Conservation (phyloP, 139 green algal species). For the Chlamydomonas incerta region DNA sequence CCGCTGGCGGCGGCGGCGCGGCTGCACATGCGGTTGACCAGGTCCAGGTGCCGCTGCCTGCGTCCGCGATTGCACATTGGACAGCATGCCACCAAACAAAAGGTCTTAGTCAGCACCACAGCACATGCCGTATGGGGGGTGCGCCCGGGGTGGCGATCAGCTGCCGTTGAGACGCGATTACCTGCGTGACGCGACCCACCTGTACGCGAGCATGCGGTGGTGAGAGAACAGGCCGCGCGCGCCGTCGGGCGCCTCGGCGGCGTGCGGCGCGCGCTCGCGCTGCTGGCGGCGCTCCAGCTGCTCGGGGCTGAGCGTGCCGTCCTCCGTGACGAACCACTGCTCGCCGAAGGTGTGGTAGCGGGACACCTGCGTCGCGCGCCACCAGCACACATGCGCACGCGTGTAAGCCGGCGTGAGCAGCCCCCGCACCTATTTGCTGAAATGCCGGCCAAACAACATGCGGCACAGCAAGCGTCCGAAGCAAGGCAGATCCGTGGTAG, state of each 20-base stretch:
- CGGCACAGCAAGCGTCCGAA: background rate
- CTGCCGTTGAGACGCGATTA: no score
- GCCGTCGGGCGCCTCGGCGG: background rate
- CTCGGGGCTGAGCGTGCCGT: slow-evolving; percentile 21
- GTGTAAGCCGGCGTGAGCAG: no score
- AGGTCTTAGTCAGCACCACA: no score
- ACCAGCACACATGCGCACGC: no score
- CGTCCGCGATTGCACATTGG: no score
- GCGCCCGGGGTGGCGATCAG: no score
- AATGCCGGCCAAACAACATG: background rate
- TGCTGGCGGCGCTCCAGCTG: background rate
- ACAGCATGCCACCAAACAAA: no score
- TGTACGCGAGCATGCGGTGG: slow-evolving; percentile 41
- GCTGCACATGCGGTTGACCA: background rate
- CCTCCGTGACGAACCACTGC: slow-evolving; percentile 39
- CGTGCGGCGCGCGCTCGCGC: background rate
- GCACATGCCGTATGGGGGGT: no score
- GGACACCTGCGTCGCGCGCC: slow-evolving; percentile 30
- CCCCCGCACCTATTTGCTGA: no score
- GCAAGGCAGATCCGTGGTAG: no score
- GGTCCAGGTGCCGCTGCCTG: background rate
- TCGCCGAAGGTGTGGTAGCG: slow-evolving; percentile 50
- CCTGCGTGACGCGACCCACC: slow-evolving; percentile 6
- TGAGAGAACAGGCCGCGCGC: slow-evolving; percentile 42
- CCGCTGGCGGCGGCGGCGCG: no score